Evolutionary conservation across 257 asterid species (phyloP), one percentile per base, ranked within the genome.

Genomic region (Mentha longifolia): DNA sequence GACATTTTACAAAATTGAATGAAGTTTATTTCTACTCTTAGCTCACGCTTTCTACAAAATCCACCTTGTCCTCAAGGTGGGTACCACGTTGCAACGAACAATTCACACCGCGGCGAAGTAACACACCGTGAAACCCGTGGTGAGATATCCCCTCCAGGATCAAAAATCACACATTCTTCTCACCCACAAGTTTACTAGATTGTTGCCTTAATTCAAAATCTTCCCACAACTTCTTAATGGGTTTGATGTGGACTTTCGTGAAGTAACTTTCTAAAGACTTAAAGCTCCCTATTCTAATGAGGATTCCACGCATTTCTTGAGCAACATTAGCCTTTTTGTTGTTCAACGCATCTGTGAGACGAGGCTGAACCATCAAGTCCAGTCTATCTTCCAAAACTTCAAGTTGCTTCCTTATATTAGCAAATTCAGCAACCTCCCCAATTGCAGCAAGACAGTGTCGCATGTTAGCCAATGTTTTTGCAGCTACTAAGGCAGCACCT

Each of bases 351-450:
- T 95, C 99, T 9, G 93, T 88, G 62, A 95, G 81, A 73, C 88
- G 97, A 81, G 98, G 96, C 75, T 95, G 99, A 61, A 95, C 99
- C 94, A 95, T 92, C 25, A 92, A 84, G 78, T 95, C 99, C 70
- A 95, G 84, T 86, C 99, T 88, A 79, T 95, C 97, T 82, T 95
- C 99, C 76, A 95, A 78, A 60, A 95, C 97, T 87, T 92, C 98
- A 72, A 95, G 99, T 77, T 95, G 98, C 88, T 84, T 95, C 84
- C 98, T 89, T 74, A 95, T 90, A 80, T 95, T 95, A 61, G 98
- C 99, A 80, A 95, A 95, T 83, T 95, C 99, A 17, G 99, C 98
- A 75, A 95, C 98, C 99, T 95, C n/a, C n/a, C n/a, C n/a, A n/a
- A n/a, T n/a, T n/a, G n/a, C n/a, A n/a, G n/a, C n/a, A n/a, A n/a